Percentiles rank a stretch among this genome's conserved stretches.
Evolutionary conservation across 139 green algal genomes (phyloP).

Genomic region (Tetratostichococcus sp.): DNA sequence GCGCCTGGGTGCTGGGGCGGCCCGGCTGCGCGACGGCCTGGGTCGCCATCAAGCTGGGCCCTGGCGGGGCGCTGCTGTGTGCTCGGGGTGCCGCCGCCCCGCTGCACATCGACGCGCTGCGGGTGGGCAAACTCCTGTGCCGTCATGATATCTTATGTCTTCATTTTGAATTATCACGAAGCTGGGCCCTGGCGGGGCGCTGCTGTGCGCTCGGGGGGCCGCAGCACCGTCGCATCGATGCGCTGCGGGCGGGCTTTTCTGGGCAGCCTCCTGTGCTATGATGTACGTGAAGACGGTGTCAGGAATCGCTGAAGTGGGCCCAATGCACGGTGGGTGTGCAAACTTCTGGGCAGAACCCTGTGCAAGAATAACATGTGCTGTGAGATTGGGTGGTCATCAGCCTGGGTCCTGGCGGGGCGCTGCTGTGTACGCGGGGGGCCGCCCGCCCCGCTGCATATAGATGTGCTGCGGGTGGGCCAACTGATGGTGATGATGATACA

Average conservation of each 20-base stretch:
- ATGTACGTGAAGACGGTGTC: no score
- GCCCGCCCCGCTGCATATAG: neutral
- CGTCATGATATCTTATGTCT: no score
- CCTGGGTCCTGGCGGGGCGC: constrained; percentile 61
- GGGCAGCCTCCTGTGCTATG: no score
- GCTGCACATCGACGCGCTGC: neutral
- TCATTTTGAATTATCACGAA: constrained; percentile 66
- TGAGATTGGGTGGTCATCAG: constrained; percentile 77
- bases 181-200: constrained; percentile 61
- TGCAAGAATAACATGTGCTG: no score
- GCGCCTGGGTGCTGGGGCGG: constrained; percentile 48
- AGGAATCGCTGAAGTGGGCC: no score
- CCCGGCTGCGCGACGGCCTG: constrained; percentile 50
- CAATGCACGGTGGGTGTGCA: no score
- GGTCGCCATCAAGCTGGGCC: constrained; percentile 81
- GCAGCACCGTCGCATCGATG: neutral
- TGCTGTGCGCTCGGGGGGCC: constrained; percentile 38
- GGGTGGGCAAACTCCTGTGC: neutral
- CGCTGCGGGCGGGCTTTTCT: neutral
- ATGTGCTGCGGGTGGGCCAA: neutral
- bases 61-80: constrained; percentile 63
- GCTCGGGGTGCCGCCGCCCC: neutral
- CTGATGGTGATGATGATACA: no score
- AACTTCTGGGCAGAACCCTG: no score
- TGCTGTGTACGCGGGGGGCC: constrained; percentile 39